Evolutionary conservation across 768 basidiomycete genomes (phyloP), one percentile per base, ranked within the genome.

Genomic region (Mycena haematopus): DNA sequence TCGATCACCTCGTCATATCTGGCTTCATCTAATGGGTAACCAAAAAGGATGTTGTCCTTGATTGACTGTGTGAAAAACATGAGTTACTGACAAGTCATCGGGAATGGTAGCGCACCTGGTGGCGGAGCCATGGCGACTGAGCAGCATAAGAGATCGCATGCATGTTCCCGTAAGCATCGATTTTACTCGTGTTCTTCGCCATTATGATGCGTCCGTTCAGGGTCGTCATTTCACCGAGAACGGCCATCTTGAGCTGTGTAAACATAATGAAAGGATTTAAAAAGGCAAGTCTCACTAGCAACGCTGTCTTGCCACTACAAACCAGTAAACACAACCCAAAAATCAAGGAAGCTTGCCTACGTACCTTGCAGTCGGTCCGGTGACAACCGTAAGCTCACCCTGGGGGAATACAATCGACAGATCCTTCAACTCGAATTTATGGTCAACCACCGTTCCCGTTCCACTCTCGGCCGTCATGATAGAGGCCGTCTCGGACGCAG

Each of bases 41-140:
- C 91, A 71, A 94, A 94, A 11, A 92, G 74, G 70, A 95, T 92
- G 70, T 95, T 94, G 42, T 89, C 88, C 66, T 82, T 86, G 72
- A 94, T 91, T 0, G 90, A 63, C 62, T 66, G 44, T 31, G 9
- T 9, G 6, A 31, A 31, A 31, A 21, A 5, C 1, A 14, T 10
- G 21, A 24, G 44, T 45, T 45, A 45, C 11, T 24, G 15, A 11
- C 40, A 29, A 33, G 19, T 27, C 49, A 21, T 5, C n/a, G 8
- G 6, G 49, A n/a, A 29, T 24, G 19, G 29, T 9, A 51, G 29
- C 27, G 10, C 9, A 33, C 49, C 31, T 51, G 86, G 68, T 90
- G 86, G 19, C 84, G 79, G 56, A 90, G 72, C 88, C 88, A 91
- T 0, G 88, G 87, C 2, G 86, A 82, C 70, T 94, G 92, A 0